Percentiles rank a stretch among this genome's conserved stretches.
Evolutionary conservation across 1,139 yeast species (phyloP).

Genomic region (Geotrichum restrictum): DNA sequence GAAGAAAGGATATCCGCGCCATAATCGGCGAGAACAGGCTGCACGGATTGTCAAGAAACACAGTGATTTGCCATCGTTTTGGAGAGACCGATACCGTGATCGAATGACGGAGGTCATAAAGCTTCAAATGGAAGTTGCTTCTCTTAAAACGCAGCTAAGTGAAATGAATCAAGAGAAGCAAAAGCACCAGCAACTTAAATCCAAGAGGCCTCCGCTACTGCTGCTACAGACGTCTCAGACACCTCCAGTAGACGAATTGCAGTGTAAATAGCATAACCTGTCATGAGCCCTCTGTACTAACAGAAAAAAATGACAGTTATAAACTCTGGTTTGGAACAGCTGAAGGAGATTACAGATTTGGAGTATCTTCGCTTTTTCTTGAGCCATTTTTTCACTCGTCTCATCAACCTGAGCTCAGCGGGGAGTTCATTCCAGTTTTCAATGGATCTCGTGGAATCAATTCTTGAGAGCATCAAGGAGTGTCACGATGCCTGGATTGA

Average conservation of each 20-base stretch:
- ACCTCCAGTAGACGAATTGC: not conserved
- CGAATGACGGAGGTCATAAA: constrained; percentile 7
- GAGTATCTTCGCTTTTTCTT: constrained; percentile 10
- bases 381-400: not conserved
- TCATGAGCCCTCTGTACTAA: not conserved
- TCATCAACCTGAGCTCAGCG: not conserved
- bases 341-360: not conserved
- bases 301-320: not conserved
- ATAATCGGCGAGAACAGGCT: not conserved
- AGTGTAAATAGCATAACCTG: not conserved
- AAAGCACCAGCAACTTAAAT: not conserved
- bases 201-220: not conserved
- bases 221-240: not conserved
- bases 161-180: not conserved
- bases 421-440: not conserved
- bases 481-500: constrained; percentile 3
- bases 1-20: constrained; percentile 10
- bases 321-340: not conserved
- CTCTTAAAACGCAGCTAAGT: not conserved
- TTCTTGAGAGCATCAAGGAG: not conserved
- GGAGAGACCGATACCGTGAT: constrained; percentile 14
- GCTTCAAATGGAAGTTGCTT: not conserved
- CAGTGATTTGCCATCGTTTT: constrained; percentile 15
- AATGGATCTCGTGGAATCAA: not conserved
- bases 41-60: constrained; percentile 6